Conservation (phyloP, 805 yeast genomes). For the Metschnikowia noctiluminum region DNA sequence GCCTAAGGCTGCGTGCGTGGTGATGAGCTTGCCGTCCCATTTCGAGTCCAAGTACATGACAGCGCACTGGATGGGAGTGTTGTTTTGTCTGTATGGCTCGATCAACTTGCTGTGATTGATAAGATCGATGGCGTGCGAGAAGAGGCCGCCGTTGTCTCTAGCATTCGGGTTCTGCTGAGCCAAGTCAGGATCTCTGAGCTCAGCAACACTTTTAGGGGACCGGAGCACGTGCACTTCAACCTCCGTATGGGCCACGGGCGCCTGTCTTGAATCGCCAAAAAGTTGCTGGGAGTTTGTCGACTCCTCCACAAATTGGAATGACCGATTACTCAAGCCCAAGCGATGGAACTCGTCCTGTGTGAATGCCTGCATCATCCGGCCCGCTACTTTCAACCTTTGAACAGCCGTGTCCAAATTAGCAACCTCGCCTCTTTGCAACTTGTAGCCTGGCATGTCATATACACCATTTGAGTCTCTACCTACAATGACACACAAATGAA, state of each 20-base stretch:
- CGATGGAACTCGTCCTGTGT: conserved; percentile 86
- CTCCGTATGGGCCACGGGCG: conserved; percentile 52
- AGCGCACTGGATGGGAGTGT: conserved; percentile 71
- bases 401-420: conserved; percentile 69
- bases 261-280: conserved; percentile 41
- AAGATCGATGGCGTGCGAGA: conserved; percentile 76
- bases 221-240: conserved; percentile 78
- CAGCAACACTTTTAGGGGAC: conserved; percentile 61
- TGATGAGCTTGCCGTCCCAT: conserved; percentile 69
- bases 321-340: conserved; percentile 72
- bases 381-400: conserved; percentile 73
- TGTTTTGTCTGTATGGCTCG: conserved; percentile 33
- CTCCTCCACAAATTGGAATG: conserved; percentile 70
- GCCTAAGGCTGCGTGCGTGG: conserved; percentile 92
- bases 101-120: conserved; percentile 40
- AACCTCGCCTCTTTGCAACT: conserved; percentile 49
- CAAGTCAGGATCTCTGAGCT: conserved; percentile 69
- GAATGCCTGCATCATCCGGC: conserved; percentile 84
- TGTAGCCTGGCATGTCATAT: conserved; percentile 66
- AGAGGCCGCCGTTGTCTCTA: conserved; percentile 69
- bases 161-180: conserved; percentile 88
- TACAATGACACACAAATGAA: conserved; percentile 74
- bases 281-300: conserved; percentile 26
- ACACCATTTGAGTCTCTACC: conserved; percentile 70
- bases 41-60: conserved; percentile 81